Evolutionary conservation across 2,329 filamentous ascomycete genomes (phyloP).

Genomic region (Orbilia blumenaviensis): DNA sequence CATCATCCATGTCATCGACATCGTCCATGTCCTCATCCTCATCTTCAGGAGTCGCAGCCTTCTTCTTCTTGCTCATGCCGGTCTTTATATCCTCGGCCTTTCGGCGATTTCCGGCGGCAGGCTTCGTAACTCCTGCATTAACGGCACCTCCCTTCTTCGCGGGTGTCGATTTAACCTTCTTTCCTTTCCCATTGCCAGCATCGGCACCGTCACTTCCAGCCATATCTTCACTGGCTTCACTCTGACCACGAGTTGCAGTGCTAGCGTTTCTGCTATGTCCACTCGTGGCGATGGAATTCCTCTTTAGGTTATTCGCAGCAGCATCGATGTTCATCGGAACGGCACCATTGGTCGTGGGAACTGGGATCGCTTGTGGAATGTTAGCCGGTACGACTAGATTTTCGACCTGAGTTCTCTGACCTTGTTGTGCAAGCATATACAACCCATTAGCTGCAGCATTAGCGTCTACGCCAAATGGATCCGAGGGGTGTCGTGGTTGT

Average conservation of each 20-base stretch:
- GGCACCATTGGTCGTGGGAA: conserved; percentile 22
- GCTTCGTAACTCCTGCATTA: conserved; percentile 35
- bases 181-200: conserved; percentile 1
- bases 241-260: conserved; percentile 44
- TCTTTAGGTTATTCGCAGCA: conserved; percentile 26
- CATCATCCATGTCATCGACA: conserved; percentile 40
- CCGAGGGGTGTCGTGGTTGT: conserved; percentile 64
- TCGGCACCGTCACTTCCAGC: conserved; percentile 43
- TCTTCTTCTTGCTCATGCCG: conserved; percentile 32
- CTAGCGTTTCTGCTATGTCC: conserved; percentile 49
- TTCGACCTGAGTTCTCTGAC: conserved; percentile 67
- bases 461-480: conserved; percentile 83
- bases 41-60: conserved; percentile 22
- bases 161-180: conserved; percentile 31
- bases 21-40: conserved; percentile 51
- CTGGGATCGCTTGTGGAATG: conserved; percentile 33
- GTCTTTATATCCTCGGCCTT: conserved; percentile 39
- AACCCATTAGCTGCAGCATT: conserved; percentile 95
- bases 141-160: conserved; percentile 37
- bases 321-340: conserved; percentile 48
- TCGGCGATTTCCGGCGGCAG: conserved; percentile 31
- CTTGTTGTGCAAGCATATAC: conserved; percentile 83
- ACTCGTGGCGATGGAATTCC: conserved; percentile 42
- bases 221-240: conserved; percentile 47
- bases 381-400: conserved; percentile 59